These are phyloP conservation scores for Penicillium alfredii DNA, from an alignment of 495 filamentous ascomycete genomes.

Conservation along the genomic window DNA sequence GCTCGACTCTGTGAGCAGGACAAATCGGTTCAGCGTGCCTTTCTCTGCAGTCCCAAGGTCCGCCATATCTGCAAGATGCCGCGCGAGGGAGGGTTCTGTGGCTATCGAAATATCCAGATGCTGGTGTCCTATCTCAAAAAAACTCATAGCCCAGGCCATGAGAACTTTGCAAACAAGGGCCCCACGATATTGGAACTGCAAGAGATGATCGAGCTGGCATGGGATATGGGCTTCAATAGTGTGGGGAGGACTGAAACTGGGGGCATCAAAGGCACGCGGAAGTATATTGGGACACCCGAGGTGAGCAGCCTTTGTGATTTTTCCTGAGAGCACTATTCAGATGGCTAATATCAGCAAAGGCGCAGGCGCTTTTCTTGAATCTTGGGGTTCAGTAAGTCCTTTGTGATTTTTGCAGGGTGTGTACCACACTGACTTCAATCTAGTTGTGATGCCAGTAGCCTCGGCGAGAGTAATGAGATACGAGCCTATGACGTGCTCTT, in stretches of 20 bases:
- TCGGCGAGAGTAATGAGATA: conserved; percentile 32
- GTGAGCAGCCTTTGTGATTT: conserved; percentile 38
- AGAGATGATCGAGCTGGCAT: conserved; percentile 82
- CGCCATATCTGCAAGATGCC: conserved; percentile 77
- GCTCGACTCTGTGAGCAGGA: conserved; percentile 66
- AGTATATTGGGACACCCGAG: conserved; percentile 95
- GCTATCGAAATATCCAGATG: conserved; percentile 98
- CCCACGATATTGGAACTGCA: conserved; percentile 82
- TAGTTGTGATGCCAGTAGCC: conserved; percentile 50
- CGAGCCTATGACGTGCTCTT: conserved; percentile 54
- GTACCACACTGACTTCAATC: background rate
- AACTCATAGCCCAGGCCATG: conserved; percentile 48
- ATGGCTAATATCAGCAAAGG: conserved; percentile 42
- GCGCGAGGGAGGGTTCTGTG: conserved; percentile 86
- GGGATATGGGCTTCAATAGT: conserved; percentile 79
- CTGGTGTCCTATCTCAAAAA: conserved; percentile 70
- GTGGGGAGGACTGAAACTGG: conserved; percentile 76
- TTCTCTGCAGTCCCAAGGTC: conserved; percentile 70
- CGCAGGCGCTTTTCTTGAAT: conserved; percentile 69
- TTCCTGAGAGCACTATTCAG: conserved; percentile 1
- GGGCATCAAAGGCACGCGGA: conserved; percentile 78
- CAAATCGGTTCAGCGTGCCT: conserved; percentile 57
- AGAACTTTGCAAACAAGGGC: conserved; percentile 53
- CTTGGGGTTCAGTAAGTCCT: conserved; percentile 58
- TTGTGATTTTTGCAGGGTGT: no score